Evolutionary conservation across 352 stramenopile genomes (phyloP).

Genomic region (Elongisporangium senticosum): DNA sequence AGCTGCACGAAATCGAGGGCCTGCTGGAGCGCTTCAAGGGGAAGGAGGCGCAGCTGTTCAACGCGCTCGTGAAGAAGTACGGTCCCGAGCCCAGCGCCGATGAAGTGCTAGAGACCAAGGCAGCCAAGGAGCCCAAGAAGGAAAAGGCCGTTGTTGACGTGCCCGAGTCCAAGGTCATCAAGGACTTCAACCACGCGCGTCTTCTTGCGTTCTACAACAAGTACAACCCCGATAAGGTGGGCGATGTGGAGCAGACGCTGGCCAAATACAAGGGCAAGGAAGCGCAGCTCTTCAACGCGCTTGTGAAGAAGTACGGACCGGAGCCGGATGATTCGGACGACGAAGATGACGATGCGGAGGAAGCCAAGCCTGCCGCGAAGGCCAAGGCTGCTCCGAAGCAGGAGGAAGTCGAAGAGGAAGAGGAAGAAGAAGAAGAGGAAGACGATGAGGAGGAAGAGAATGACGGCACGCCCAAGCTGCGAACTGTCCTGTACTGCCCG

Average conservation of each 20-base stretch:
- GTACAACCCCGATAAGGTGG: conserved; percentile 79
- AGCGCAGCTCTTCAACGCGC: conserved; percentile 66
- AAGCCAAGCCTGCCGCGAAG: conserved; percentile 7
- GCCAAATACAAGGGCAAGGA: conserved; percentile 82
- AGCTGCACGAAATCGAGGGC: conserved; percentile 79
- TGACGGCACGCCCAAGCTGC: conserved; percentile 39
- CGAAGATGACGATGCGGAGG: conserved; percentile 42
- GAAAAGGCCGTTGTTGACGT: conserved; percentile 1
- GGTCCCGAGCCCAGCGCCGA: conserved; percentile 56
- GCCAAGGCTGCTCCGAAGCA: conserved; percentile 7
- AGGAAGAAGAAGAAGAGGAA: conserved; percentile 41
- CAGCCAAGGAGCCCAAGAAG: conserved; percentile 11
- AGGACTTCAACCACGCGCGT: conserved; percentile 57
- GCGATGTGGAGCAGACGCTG: conserved; percentile 56
- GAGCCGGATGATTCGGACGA: conserved; percentile 73
- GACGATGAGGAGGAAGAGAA: conserved; percentile 33
- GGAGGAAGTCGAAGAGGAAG: conserved; percentile 14
- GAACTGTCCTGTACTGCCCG: conserved; percentile 73
- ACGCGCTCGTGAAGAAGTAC: conserved; percentile 78
- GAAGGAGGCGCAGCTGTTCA: conserved; percentile 68
- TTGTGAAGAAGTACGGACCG: conserved; percentile 83
- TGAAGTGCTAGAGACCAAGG: conserved; percentile 25
- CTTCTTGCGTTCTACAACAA: conserved; percentile 76
- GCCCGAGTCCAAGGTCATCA: conserved; percentile 22
- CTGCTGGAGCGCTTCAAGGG: conserved; percentile 78